A percentile compares a stretch with the other conserved stretches of the same genome.
Evolutionary conservation across 495 filamentous ascomycete species (phyloP).

Genomic region (Penicillium simplicissimum): DNA sequence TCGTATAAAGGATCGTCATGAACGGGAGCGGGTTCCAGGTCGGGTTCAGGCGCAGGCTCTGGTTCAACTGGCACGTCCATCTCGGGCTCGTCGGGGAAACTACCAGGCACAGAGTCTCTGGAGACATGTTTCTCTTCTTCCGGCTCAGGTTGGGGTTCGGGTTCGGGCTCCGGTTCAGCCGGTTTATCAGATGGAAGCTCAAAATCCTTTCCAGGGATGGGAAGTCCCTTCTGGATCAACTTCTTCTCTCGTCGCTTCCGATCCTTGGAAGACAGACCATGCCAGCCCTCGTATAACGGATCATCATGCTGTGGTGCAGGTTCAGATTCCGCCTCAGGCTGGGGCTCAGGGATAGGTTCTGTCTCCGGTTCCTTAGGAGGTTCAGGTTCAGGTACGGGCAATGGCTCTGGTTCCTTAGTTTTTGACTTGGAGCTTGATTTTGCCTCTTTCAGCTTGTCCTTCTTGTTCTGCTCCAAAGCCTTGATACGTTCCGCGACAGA

Average conservation of each 20-base stretch:
- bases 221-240: constrained; percentile 37
- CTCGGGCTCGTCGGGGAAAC: constrained; percentile 31
- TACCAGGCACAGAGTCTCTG: constrained; percentile 37
- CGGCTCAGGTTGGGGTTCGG: constrained; percentile 22
- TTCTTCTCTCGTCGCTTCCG: constrained; percentile 42
- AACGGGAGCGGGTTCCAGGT: constrained; percentile 21
- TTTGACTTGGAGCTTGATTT: constrained; percentile 33
- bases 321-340: constrained; percentile 30
- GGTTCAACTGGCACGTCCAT: constrained; percentile 17
- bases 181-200: constrained; percentile 22
- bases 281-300: constrained; percentile 44
- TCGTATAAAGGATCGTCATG: constrained; percentile 42
- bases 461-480: constrained; percentile 45
- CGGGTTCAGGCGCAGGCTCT: constrained; percentile 33
- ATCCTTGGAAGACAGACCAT: constrained; percentile 37
- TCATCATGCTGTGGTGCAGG: constrained; percentile 33
- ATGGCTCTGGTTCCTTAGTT: constrained; percentile 14
- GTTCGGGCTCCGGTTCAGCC: constrained; percentile 21
- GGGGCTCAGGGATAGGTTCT: constrained; percentile 31
- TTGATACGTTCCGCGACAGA: constrained; percentile 52
- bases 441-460: constrained; percentile 42
- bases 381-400: constrained; percentile 23
- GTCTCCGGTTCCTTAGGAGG: constrained; percentile 29
- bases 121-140: constrained; percentile 20
- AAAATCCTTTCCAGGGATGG: constrained; percentile 42